Evolutionary conservation across 176 grass and related monocot species (phyloP).

Genomic region (Eremochloa ophiuroides): DNA sequence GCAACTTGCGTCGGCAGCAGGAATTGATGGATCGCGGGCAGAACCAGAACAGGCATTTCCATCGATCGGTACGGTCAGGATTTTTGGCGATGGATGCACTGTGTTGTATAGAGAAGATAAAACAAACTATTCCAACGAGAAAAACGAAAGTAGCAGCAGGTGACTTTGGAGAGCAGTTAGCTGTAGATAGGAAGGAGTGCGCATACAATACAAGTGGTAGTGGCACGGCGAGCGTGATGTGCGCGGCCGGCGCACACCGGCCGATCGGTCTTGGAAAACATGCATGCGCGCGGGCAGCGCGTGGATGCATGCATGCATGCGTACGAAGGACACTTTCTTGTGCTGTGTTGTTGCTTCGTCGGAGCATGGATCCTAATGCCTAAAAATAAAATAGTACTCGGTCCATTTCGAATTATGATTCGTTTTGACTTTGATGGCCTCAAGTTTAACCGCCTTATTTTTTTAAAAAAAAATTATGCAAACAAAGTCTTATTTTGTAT

Average conservation of each 20-base stretch:
- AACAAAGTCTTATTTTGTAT: too few species aligned
- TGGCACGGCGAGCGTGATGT: not conserved
- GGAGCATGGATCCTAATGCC: not conserved
- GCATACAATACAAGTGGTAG: not conserved
- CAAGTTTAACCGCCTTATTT: too few species aligned
- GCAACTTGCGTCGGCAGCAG: not conserved
- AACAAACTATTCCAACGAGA: not conserved
- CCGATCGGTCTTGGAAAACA: slow-evolving; percentile 18
- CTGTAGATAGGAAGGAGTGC: not conserved
- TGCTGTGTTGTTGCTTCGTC: not conserved
- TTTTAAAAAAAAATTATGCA: too few species aligned
- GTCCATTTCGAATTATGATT: too few species aligned
- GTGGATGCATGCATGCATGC: not conserved
- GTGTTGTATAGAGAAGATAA: not conserved
- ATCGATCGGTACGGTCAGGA: not conserved
- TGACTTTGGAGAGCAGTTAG: slow-evolving; percentile 15
- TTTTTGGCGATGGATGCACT: not conserved
- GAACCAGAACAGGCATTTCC: not conserved
- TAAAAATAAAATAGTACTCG: too few species aligned
- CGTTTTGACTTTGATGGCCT: too few species aligned
- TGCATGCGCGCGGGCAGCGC: too few species aligned
- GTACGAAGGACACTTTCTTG: not conserved
- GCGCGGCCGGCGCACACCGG: not conserved
- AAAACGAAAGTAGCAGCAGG: not conserved
- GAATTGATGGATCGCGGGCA: not conserved